These are phyloP conservation scores for Chamaenerion angustifolium DNA, from an alignment of 345 rosid genomes.

Conservation along the genomic window DNA sequence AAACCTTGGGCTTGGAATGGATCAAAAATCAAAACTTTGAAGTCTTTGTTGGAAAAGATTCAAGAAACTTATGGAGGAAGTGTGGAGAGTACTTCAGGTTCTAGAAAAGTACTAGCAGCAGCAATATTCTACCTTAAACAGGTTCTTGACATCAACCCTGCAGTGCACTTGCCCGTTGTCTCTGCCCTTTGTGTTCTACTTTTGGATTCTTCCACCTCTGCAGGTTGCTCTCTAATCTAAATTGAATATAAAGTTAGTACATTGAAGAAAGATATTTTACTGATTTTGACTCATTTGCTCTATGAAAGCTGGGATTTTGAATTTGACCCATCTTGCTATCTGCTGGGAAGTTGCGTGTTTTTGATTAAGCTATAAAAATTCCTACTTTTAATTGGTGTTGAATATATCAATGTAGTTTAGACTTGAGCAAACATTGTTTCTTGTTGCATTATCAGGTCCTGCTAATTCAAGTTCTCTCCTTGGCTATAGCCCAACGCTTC, in stretches of 20 bases:
- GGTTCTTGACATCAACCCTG: slow-evolving; percentile 28
- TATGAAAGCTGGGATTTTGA: no score
- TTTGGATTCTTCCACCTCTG: slow-evolving; percentile 15
- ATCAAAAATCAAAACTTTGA: slow-evolving; percentile 24
- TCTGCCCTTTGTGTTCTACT: slow-evolving; percentile 53
- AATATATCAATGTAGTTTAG: neutral
- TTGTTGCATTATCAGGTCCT: slow-evolving; percentile 4
- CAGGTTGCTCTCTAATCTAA: slow-evolving; percentile 25
- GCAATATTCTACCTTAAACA: slow-evolving; percentile 50
- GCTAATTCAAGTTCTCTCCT: slow-evolving; percentile 16
- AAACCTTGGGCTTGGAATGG: slow-evolving; percentile 14
- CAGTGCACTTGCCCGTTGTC: slow-evolving; percentile 44
- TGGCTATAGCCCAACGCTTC: slow-evolving; percentile 12
- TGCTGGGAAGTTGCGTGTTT: no score
- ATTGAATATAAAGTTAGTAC: neutral
- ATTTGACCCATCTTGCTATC: no score
- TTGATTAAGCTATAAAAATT: no score
- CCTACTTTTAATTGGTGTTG: no score
- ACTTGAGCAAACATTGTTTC: neutral
- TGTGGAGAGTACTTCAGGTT: slow-evolving; percentile 9
- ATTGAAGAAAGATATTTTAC: neutral
- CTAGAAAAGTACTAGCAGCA: slow-evolving; percentile 32
- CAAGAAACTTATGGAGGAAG: slow-evolving; percentile 18
- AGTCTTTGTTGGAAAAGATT: slow-evolving; percentile 26
- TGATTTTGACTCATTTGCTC: no score